Evolutionary conservation across 2,329 filamentous ascomycete species (phyloP).

Genomic region (Ascochyta fabae): DNA sequence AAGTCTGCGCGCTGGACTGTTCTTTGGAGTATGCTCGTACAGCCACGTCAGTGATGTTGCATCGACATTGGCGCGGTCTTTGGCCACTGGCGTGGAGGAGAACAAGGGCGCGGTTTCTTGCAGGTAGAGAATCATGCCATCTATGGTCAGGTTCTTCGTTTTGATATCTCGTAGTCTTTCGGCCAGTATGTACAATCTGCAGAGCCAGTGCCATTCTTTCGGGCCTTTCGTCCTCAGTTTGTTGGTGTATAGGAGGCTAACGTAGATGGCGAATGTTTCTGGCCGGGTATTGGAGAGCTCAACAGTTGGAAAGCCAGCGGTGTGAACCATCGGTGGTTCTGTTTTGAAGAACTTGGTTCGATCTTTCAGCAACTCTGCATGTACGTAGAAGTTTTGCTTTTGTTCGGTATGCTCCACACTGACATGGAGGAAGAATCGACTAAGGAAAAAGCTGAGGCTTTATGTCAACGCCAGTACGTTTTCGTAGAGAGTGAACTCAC

Average conservation of each 20-base stretch:
- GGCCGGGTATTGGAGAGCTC: not conserved
- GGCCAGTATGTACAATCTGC: not conserved
- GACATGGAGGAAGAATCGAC: not conserved
- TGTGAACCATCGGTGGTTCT: not conserved
- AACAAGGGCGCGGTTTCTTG: not conserved
- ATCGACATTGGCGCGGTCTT: not conserved
- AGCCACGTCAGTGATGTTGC: not conserved
- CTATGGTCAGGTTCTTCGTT: not conserved
- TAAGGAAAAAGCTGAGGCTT: not conserved
- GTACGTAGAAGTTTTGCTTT: not conserved
- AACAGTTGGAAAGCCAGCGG: not conserved
- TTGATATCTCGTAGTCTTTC: slow-evolving; percentile 2
- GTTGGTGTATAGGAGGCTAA: not conserved
- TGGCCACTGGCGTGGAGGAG: not conserved
- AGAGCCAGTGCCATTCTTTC: not conserved
- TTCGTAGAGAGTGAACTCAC: not conserved
- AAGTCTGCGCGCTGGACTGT: not conserved
- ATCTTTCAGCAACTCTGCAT: not conserved
- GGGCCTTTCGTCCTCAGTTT: not conserved
- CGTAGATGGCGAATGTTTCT: not conserved
- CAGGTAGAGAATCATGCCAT: not conserved
- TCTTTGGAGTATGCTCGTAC: not conserved
- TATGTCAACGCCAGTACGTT: not conserved
- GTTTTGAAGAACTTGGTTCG: not conserved
- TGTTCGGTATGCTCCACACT: not conserved